Evolutionary conservation across 495 filamentous ascomycete species (phyloP).

Genomic region (Ramalina intermedia): DNA sequence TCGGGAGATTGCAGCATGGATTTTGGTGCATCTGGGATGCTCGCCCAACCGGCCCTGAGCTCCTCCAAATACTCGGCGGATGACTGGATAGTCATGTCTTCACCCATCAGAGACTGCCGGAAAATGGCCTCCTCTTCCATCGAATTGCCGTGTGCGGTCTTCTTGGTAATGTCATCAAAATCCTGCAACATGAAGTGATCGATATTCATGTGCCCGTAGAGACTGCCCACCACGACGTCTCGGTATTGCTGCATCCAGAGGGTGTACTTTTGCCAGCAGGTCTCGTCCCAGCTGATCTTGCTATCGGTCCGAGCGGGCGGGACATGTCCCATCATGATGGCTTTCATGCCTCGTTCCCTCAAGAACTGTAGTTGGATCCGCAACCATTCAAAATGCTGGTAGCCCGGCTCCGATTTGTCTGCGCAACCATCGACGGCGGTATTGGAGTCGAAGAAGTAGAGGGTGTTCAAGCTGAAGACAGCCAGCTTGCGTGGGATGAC

Average conservation of each 20-base stretch:
- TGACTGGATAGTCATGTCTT: slow-evolving; percentile 43
- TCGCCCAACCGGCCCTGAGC: slow-evolving; percentile 62
- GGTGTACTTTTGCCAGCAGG: slow-evolving; percentile 97
- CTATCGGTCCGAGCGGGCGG: slow-evolving; percentile 71
- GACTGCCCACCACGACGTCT: slow-evolving; percentile 63
- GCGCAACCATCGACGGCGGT: slow-evolving; percentile 83
- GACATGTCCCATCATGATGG: slow-evolving; percentile 86
- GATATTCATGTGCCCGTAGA: slow-evolving; percentile 97
- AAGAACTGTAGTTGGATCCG: slow-evolving; percentile 78
- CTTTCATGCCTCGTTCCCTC: slow-evolving; percentile 77
- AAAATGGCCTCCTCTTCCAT: slow-evolving; percentile 4
- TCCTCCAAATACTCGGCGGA: slow-evolving; percentile 67
- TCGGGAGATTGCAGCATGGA: slow-evolving; percentile 11
- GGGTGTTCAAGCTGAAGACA: slow-evolving; percentile 88
- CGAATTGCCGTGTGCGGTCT: slow-evolving; percentile 23
- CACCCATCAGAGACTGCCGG: slow-evolving; percentile 12
- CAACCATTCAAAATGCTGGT: slow-evolving; percentile 92
- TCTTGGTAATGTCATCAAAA: slow-evolving; percentile 53
- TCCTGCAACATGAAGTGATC: slow-evolving; percentile 96
- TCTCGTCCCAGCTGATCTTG: slow-evolving; percentile 82
- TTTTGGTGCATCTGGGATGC: slow-evolving; percentile 45
- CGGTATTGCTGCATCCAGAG: slow-evolving; percentile 81
- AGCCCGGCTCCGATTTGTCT: slow-evolving; percentile 64
- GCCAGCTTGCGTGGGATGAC: slow-evolving; percentile 77
- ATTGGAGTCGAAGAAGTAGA: slow-evolving; percentile 93